Conservation (phyloP, 2,329 filamentous ascomycete species). For the Periconia sp. region DNA sequence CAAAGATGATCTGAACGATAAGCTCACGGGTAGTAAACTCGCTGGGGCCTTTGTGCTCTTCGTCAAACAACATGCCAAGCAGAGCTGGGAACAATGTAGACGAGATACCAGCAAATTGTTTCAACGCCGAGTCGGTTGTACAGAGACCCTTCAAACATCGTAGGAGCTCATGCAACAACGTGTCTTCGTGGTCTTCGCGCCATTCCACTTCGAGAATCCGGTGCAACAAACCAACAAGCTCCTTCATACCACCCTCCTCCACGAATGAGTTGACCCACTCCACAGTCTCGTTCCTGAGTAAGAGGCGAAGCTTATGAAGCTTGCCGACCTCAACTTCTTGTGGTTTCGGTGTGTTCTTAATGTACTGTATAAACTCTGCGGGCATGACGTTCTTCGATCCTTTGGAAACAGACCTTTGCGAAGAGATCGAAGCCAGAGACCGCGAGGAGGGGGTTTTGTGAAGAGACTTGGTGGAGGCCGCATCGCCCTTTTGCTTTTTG, state of each 20-base stretch:
- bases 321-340: constrained; percentile 90
- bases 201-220: constrained; percentile 96
- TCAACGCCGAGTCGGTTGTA: constrained; percentile 83
- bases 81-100: constrained; percentile 81
- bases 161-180: constrained; percentile 85
- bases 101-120: constrained; percentile 79
- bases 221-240: constrained; percentile 82
- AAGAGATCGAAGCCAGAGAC: constrained; percentile 57
- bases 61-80: constrained; percentile 87
- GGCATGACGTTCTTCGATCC: constrained; percentile 75
- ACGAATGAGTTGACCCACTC: constrained; percentile 95
- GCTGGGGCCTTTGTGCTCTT: constrained; percentile 96
- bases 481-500: constrained; percentile 74
- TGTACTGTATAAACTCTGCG: constrained; percentile 81
- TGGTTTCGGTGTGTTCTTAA: constrained; percentile 78
- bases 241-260: constrained; percentile 84
- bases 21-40: constrained; percentile 94
- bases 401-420: constrained; percentile 64
- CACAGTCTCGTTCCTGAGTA: constrained; percentile 92
- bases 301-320: constrained; percentile 84
- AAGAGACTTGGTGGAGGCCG: constrained; percentile 66
- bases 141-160: constrained; percentile 92
- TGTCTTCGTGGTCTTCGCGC: constrained; percentile 97
- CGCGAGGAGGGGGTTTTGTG: constrained; percentile 64
- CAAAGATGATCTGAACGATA: constrained; percentile 85